A percentile compares a stretch with the other conserved stretches of the same genome.
Evolutionary conservation across 1,139 yeast species (phyloP).

Genomic region (Tardiomyces depauwii): DNA sequence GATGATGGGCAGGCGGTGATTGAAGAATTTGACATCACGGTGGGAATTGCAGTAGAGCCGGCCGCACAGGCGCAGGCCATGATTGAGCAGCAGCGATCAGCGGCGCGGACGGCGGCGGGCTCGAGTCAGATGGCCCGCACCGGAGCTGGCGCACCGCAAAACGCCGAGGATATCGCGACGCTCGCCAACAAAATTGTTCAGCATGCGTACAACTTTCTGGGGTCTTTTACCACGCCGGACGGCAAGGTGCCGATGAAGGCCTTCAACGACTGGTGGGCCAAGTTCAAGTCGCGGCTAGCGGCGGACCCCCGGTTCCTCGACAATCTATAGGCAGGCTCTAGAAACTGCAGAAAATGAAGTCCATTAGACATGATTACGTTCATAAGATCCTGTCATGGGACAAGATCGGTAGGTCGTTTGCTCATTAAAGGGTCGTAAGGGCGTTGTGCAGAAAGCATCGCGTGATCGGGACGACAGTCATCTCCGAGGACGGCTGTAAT

Average conservation of each 20-base stretch:
- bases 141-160: constrained; percentile 11
- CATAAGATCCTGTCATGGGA: too few species aligned
- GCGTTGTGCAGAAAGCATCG: too few species aligned
- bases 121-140: constrained; percentile 5
- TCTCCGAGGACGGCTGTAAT: background rate
- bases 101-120: constrained; percentile 9
- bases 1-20: constrained; percentile 15
- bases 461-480: too few species aligned
- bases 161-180: constrained; percentile 28
- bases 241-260: constrained; percentile 83
- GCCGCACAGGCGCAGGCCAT: constrained; percentile 44
- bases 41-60: constrained; percentile 88
- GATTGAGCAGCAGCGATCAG: constrained; percentile 29
- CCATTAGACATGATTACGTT: too few species aligned
- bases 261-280: constrained; percentile 95
- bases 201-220: constrained; percentile 81
- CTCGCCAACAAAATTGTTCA: constrained; percentile 82
- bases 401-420: too few species aligned
- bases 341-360: too few species aligned
- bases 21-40: constrained; percentile 33
- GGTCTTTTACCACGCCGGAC: constrained; percentile 66
- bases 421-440: too few species aligned
- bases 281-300: constrained; percentile 61
- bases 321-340: constrained; percentile 23
- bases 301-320: constrained; percentile 79